phyloP scores from a whole-genome alignment of 306 rosid species.

The Medicago ruthenica region DNA sequence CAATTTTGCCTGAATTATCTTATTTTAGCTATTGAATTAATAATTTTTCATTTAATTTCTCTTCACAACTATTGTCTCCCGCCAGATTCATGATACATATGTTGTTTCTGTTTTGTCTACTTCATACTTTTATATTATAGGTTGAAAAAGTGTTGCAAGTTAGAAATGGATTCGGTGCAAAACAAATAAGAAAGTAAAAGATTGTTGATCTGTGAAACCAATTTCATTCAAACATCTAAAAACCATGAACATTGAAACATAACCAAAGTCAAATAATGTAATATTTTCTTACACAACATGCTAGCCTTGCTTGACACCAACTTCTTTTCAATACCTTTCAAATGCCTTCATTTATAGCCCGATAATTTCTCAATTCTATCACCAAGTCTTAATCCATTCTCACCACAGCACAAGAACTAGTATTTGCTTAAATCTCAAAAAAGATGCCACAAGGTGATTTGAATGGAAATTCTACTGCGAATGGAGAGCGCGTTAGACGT shows the following conservation, averaged over 20 bases:
- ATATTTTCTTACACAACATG: conserved; percentile 52
- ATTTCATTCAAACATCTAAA: conserved; percentile 52
- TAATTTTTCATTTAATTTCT: too few relatives aligned
- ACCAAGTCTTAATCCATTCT: conserved; percentile 40
- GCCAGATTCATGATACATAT: neutral
- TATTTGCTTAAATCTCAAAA: neutral
- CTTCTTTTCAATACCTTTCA: conserved; percentile 56
- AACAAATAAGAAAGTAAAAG: conserved; percentile 50
- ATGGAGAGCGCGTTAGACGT: conserved; percentile 46
- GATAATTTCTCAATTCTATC: conserved; percentile 12
- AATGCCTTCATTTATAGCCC: conserved; percentile 51
- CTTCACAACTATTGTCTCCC: neutral
- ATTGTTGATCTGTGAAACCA: conserved; percentile 39
- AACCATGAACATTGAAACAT: conserved; percentile 47
- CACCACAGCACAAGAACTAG: neutral
- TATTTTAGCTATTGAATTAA: too few relatives aligned
- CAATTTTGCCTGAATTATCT: too few relatives aligned
- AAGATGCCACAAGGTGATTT: conserved; percentile 63
- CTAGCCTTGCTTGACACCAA: conserved; percentile 63
- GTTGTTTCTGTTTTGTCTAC: neutral
- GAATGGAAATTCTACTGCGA: conserved; percentile 39
- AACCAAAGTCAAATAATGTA: conserved; percentile 53
- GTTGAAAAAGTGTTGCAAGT: conserved; percentile 29
- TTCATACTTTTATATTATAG: neutral
- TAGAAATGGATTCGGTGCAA: conserved; percentile 44